Evolutionary conservation across 306 rosid genomes (phyloP), one percentile per base, ranked within the genome.

Genomic region (Pachyrhizus erosus): DNA sequence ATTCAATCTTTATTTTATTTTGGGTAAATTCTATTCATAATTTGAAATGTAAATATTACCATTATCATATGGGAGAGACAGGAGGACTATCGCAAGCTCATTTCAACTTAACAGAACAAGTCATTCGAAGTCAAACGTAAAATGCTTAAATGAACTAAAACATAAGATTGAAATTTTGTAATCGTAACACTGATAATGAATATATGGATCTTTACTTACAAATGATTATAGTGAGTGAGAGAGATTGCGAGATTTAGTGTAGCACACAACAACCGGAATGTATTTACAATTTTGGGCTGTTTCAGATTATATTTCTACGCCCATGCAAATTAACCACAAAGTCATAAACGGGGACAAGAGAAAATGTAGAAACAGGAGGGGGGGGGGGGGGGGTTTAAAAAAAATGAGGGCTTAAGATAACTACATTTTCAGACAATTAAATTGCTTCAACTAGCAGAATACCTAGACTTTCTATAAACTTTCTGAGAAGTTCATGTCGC

Each of bases 401-500:
- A 80, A 64, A 11, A 26, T 27, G 73, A 17, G 9, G 18, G 26
- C 42, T 58, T 7, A 43, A n/a, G 23, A 58, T 57, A 70, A 70
- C 37, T 78, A 71, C 79, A 72, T 3, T 70, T 70, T 43, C 13
- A 54, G 69, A 40, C 62, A 70, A 70, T 33, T 24, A 23, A 42
- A 54, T 70, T 57, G 67, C 57, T 31, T 77, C 24, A 45, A 60
- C 57, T 43, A 34, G 40, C 54, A 78, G 9, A 78, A 78, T 39
- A 48, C 45, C 52, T 51, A 78, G 20, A 78, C 42, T 70, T 61
- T 51, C 33, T 51, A 65, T 40, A 76, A 49, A 70, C 64, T 73
- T 21, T 26, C 23, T 84, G 45, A 26, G 24, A 73, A 72, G 84
- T 73, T 84, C 72, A 65, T 66, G 9, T 62, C 17, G 27, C 70